These are phyloP conservation scores for Dactylellina drechsleri DNA, from an alignment of 2,329 filamentous ascomycete species.

Conservation along the genomic window DNA sequence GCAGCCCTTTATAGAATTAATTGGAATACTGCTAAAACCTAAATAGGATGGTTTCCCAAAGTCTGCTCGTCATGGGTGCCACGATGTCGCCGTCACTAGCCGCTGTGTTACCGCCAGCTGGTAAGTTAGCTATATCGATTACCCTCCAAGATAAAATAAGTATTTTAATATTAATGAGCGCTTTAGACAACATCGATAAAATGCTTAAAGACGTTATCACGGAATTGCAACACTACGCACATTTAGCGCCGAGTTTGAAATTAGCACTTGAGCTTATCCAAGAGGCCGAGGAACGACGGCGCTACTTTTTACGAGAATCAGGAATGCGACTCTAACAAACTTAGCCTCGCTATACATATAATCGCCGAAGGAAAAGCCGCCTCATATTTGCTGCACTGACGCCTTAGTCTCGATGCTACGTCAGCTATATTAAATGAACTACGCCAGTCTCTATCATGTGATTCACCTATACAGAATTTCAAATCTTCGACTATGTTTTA, in stretches of 20 bases:
- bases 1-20: not conserved
- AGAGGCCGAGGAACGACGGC: constrained; percentile 78
- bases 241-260: constrained; percentile 78
- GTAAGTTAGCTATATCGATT: constrained; percentile 22
- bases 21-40: constrained; percentile 10
- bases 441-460: no score
- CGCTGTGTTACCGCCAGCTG: constrained; percentile 69
- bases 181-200: constrained; percentile 70
- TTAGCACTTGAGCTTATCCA: constrained; percentile 82
- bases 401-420: no score
- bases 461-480: constrained; percentile 8
- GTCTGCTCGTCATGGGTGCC: constrained; percentile 82
- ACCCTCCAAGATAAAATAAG: not conserved
- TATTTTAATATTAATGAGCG: constrained; percentile 66
- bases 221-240: constrained; percentile 78
- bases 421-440: no score
- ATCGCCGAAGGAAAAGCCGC: not conserved
- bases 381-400: no score
- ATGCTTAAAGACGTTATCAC: constrained; percentile 81
- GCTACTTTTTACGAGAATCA: constrained; percentile 68
- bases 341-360: no score
- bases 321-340: constrained; percentile 54
- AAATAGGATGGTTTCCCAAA: constrained; percentile 76
- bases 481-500: constrained; percentile 41
- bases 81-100: constrained; percentile 80